A percentile compares a stretch with the other conserved stretches of the same genome.
phyloP scores from a whole-genome alignment of 805 yeast species.

The Yueomyces sp. region DNA sequence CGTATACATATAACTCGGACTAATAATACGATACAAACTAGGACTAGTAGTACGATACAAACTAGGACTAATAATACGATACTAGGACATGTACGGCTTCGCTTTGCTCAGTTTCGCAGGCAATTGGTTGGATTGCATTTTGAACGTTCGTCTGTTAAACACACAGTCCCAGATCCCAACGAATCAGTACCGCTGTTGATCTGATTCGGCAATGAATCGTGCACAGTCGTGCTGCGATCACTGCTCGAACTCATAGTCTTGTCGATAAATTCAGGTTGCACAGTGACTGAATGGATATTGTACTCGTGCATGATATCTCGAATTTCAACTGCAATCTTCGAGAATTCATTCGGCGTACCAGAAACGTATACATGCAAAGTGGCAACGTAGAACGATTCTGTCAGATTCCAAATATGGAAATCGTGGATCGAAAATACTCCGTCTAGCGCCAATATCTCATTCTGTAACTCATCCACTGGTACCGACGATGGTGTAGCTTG shows the following conservation, averaged over 20 bases:
- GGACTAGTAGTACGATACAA: neutral
- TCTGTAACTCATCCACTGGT: conserved; percentile 59
- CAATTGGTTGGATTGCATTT: conserved; percentile 38
- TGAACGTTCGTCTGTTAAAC: conserved; percentile 39
- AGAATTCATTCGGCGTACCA: conserved; percentile 50
- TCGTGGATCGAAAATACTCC: conserved; percentile 84
- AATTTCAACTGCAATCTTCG: conserved; percentile 59
- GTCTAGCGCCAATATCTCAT: conserved; percentile 50
- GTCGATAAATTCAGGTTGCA: conserved; percentile 77
- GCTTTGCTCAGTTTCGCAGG: conserved; percentile 11
- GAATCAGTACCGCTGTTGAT: conserved; percentile 17
- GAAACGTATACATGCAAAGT: conserved; percentile 75
- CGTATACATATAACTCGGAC: too few relatives aligned
- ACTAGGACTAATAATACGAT: neutral
- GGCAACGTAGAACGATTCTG: conserved; percentile 77
- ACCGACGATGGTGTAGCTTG: conserved; percentile 89
- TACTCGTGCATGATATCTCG: conserved; percentile 66
- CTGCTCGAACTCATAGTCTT: neutral
- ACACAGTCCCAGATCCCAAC: conserved; percentile 23
- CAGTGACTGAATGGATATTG: conserved; percentile 87
- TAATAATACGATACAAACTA: too few relatives aligned
- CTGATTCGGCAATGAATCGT: neutral
- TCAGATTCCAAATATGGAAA: conserved; percentile 91
- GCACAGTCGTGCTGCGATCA: conserved; percentile 17
- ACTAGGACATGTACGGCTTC: neutral